These are phyloP conservation scores for Colletotrichum kahawae DNA, from an alignment of 2,329 filamentous ascomycete species.

Conservation along the genomic window DNA sequence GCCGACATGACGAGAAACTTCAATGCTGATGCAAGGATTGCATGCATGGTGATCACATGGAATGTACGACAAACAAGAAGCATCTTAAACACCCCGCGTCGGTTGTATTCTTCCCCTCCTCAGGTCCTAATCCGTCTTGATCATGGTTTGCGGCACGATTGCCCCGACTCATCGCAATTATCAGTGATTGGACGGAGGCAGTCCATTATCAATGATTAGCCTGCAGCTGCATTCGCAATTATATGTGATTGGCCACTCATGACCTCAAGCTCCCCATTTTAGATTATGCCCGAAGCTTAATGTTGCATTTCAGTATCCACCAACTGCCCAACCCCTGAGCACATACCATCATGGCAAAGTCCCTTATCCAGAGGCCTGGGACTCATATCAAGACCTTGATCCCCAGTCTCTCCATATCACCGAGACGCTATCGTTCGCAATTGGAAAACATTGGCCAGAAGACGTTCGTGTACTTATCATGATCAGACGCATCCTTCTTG, in stretches of 20 bases:
- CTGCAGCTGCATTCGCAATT: neutral
- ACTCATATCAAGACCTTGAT: neutral
- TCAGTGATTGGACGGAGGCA: neutral
- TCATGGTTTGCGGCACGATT: neutral
- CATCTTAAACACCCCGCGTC: neutral
- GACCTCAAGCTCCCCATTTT: neutral
- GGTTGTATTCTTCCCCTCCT: neutral
- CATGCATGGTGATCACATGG: neutral
- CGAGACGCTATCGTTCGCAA: neutral
- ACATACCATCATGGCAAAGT: neutral
- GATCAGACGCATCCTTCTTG: neutral
- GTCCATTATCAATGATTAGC: neutral
- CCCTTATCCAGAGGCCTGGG: neutral
- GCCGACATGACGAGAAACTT: neutral
- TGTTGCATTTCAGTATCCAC: neutral
- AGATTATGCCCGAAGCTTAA: neutral
- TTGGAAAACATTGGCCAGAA: neutral
- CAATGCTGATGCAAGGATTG: neutral
- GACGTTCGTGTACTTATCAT: neutral
- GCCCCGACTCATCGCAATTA: neutral
- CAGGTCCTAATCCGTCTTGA: neutral
- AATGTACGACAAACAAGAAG: neutral
- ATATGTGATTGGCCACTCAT: neutral
- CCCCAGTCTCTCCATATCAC: neutral
- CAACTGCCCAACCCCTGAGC: neutral